These are phyloP conservation scores for Gossypium aridum DNA, from an alignment of 441 rosid genomes.

Conservation along the genomic window DNA sequence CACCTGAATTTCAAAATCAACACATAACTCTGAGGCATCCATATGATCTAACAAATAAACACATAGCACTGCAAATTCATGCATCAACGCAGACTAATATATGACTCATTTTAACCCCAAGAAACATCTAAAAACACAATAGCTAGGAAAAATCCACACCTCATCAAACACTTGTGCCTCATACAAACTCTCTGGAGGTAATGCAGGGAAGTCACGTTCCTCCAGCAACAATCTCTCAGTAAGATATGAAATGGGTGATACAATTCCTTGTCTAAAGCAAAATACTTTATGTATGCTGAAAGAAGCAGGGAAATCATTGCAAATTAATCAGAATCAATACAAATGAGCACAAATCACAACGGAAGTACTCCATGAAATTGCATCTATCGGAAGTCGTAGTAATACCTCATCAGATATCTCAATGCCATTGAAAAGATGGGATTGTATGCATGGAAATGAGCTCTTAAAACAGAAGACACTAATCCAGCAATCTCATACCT, in stretches of 20 bases:
- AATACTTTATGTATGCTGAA: slow-evolving; percentile 82
- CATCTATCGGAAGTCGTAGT: neutral
- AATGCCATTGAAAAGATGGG: slow-evolving; percentile 77
- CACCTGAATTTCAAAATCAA: slow-evolving; percentile 41
- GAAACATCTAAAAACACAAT: neutral
- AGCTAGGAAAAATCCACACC: slow-evolving; percentile 35
- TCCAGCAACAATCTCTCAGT: slow-evolving; percentile 77
- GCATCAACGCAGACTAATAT: neutral
- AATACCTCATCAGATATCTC: slow-evolving; percentile 82
- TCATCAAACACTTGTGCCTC: slow-evolving; percentile 91
- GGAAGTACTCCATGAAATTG: neutral
- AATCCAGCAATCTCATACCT: slow-evolving; percentile 87
- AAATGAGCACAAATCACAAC: neutral
- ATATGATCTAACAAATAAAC: neutral
- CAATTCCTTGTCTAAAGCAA: slow-evolving; percentile 70
- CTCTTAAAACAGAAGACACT: slow-evolving; percentile 79
- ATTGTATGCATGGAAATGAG: slow-evolving; percentile 82
- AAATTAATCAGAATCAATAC: neutral
- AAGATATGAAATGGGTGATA: slow-evolving; percentile 82
- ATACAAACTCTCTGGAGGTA: slow-evolving; percentile 55
- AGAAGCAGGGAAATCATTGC: neutral
- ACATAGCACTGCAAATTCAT: neutral
- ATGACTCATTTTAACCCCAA: neutral
- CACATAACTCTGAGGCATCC: neutral
- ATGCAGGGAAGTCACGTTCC: slow-evolving; percentile 76